Evolutionary conservation across 768 basidiomycete genomes (phyloP), one percentile per base, ranked within the genome.

Genomic region (Termitomyces titanicus): DNA sequence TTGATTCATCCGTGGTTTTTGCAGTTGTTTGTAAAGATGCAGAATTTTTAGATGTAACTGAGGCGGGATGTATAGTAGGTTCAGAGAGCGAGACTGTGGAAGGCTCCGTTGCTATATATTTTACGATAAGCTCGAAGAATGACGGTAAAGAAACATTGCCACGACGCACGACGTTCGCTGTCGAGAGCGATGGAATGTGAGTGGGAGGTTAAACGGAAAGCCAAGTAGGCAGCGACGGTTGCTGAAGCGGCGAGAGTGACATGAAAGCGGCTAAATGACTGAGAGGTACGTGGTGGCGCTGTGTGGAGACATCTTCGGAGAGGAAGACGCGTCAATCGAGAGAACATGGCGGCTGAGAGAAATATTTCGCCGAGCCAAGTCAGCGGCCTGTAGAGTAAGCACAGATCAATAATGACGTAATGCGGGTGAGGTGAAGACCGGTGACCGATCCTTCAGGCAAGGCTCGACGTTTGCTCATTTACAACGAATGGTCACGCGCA

Each of bases 241-340:
- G 69, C 71, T 18, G 82, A 79, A 52, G 71, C 76, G 25, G 77
- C 79, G 1, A 83, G 61, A 22, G 70, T 70, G 56, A 75, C 61
- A 54, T 65, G 60, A 11, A 70, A 33, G 55, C 72, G 71, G 45
- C 51, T 65, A 67, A 44, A 59, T 5, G 59, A 66, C 63, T 47
- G 51, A 38, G 57, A 22, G 35, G 64, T 8, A 53, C 51, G 69
- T 34, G 66, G 63, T 13, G 60, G 48, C 6, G 64, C 52, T 59
- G 84, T 82, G 61, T 85, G 81, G 17, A 86, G 42, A 51, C 75
- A 74, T 65, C 82, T 73, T 55, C 79, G 77, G 7, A 85, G 66
- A 20, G 83, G 74, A 51, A 80, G 70, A 71, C 77, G 80, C 62
- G 80, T 70, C 17, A 83, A 68, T 57, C 79, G 75, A 59, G 79